Evolutionary conservation across 1,139 yeast genomes (phyloP).

Genomic region (Debaryomyces sp.): DNA sequence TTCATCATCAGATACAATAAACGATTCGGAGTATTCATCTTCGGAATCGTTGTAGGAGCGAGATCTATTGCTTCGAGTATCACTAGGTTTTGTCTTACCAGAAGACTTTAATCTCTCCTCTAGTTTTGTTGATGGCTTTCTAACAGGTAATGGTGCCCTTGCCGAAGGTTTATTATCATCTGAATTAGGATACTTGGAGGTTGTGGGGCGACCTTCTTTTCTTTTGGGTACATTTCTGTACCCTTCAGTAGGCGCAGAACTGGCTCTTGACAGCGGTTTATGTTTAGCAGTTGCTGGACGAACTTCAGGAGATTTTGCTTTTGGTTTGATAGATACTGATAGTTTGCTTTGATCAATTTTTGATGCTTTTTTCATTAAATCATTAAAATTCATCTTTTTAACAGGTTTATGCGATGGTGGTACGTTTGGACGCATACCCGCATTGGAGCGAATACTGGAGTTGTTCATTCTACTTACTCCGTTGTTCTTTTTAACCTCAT

Average conservation of each 20-base stretch:
- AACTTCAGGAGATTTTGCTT: constrained; percentile 34
- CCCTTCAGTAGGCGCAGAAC: constrained; percentile 4
- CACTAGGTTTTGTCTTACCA: constrained; percentile 13
- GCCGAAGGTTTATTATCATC: background rate
- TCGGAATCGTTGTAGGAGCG: constrained; percentile 23
- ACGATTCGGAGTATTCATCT: constrained; percentile 47
- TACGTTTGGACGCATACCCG: constrained; percentile 13
- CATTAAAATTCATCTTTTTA: constrained; percentile 63
- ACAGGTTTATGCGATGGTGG: constrained; percentile 15
- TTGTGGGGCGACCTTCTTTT: background rate
- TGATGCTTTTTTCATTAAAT: constrained; percentile 74
- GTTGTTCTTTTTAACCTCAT: background rate
- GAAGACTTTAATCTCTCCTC: constrained; percentile 27
- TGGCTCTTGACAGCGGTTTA: constrained; percentile 13
- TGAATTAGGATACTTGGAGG: background rate
- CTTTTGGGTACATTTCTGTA: background rate
- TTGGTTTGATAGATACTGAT: constrained; percentile 37
- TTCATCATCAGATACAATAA: constrained; percentile 63
- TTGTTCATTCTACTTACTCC: background rate
- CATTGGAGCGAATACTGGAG: background rate
- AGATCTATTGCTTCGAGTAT: constrained; percentile 7
- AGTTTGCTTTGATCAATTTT: constrained; percentile 48
- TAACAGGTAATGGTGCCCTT: constrained; percentile 13
- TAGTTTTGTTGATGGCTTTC: constrained; percentile 26
- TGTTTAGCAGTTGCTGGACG: constrained; percentile 17